Conservation (phyloP, 768 basidiomycete genomes). For the Dentipellis fragilis region DNA sequence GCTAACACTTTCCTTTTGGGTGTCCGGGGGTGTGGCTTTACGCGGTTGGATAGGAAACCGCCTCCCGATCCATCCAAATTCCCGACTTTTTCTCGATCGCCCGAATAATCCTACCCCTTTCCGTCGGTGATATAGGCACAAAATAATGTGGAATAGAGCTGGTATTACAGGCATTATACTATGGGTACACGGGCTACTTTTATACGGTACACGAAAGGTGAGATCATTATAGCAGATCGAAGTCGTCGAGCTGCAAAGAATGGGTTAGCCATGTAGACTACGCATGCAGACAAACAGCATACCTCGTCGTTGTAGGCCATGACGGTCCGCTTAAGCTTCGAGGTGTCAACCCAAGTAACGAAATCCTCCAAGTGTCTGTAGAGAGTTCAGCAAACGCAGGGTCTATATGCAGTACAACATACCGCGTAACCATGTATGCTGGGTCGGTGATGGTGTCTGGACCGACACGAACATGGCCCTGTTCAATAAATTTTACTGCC, state of each 20-base stretch:
- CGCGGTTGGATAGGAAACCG: background rate
- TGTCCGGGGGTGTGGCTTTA: background rate
- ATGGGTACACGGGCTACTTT: background rate
- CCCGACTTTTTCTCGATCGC: background rate
- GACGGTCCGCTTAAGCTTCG: conserved; percentile 91
- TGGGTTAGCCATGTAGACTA: conserved; percentile 11
- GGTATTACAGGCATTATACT: background rate
- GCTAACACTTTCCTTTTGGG: background rate
- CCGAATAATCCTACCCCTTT: background rate
- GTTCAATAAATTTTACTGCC: conserved; percentile 97
- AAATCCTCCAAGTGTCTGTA: conserved; percentile 95
- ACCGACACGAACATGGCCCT: conserved; percentile 95
- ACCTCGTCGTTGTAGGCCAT: conserved; percentile 97
- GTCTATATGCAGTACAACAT: conserved; percentile 9
- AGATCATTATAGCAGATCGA: conserved; percentile 62
- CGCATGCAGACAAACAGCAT: conserved; percentile 9
- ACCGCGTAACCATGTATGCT: conserved; percentile 89
- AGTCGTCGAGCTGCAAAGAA: conserved; percentile 75
- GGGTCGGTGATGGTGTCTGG: conserved; percentile 95
- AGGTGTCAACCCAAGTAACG: conserved; percentile 98
- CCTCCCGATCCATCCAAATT: background rate
- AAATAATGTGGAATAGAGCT: background rate
- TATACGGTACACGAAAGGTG: background rate
- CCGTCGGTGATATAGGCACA: background rate
- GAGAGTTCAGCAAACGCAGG: background rate